phyloP scores from a whole-genome alignment of 1,284 basidiomycete genomes.

The Hymenochaete sp. region DNA sequence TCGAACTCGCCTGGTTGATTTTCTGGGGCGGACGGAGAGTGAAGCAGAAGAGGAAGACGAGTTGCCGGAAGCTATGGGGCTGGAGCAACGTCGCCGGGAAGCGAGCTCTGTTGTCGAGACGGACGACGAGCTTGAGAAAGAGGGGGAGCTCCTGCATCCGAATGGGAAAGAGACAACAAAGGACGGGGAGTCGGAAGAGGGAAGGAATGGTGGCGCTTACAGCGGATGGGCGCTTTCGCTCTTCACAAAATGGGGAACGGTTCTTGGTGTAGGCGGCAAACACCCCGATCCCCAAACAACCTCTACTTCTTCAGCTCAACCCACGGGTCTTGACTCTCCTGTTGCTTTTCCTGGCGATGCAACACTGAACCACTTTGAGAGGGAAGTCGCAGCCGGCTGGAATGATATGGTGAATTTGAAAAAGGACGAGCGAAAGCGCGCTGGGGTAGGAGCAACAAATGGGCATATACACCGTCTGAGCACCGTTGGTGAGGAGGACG shows the following conservation, averaged over 20 bases:
- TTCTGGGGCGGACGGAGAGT: slow-evolving; percentile 58
- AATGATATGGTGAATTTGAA: no score
- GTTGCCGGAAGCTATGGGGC: slow-evolving; percentile 29
- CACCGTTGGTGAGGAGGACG: slow-evolving; percentile 16
- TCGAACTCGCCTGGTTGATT: slow-evolving; percentile 50
- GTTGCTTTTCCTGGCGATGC: neutral
- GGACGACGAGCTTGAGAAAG: slow-evolving; percentile 13
- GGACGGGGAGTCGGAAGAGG: slow-evolving; percentile 39
- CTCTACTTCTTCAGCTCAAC: neutral
- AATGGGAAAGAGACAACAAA: slow-evolving; percentile 25
- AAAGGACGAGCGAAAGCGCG: neutral
- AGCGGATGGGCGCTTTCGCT: slow-evolving; percentile 67
- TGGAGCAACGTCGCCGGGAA: no score
- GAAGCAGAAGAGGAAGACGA: slow-evolving; percentile 63
- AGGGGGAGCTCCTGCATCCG: slow-evolving; percentile 3
- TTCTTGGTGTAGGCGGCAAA: slow-evolving; percentile 21
- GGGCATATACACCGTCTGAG: slow-evolving; percentile 12
- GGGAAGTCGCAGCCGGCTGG: neutral
- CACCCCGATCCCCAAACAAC: slow-evolving; percentile 16
- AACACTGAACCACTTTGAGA: no score
- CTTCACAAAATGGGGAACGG: slow-evolving; percentile 58
- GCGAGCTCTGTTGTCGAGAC: no score
- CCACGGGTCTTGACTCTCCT: neutral
- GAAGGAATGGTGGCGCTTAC: slow-evolving; percentile 45
- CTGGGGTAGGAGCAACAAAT: neutral